Evolutionary conservation across 139 green algal genomes (phyloP).

Genomic region (Dunaliella sp.): DNA sequence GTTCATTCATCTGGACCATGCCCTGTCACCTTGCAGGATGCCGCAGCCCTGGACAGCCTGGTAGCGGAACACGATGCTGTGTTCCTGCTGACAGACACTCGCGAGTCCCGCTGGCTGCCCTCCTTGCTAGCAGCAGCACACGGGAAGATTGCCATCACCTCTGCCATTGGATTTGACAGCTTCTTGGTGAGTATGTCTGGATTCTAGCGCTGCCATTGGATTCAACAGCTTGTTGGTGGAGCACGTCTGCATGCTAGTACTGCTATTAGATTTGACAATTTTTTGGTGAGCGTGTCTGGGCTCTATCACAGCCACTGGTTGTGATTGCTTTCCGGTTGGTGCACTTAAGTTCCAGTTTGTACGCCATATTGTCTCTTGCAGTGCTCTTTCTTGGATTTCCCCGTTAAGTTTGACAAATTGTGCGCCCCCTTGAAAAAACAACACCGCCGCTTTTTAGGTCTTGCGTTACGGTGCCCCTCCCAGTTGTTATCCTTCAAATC

Average conservation of each 20-base stretch:
- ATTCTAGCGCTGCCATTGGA: no score
- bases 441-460: no score
- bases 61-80: constrained; percentile 78
- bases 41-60: constrained; percentile 55
- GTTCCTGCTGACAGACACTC: constrained; percentile 95
- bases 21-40: constrained; percentile 23
- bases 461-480: no score
- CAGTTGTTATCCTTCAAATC: no score
- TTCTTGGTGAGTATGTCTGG: constrained; percentile 60
- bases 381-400: no score
- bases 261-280: background rate
- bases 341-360: no score
- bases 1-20: no score
- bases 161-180: constrained; percentile 90
- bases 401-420: no score
- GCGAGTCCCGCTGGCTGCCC: constrained; percentile 88
- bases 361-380: no score
- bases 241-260: background rate
- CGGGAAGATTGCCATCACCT: constrained; percentile 79
- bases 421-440: no score
- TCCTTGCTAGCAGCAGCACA: constrained; percentile 73
- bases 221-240: no score
- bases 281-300: background rate
- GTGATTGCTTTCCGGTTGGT: no score
- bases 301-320: background rate